Evolutionary conservation across 192 early-diverging fungal species (phyloP).

Genomic region (Backusella sp.): DNA sequence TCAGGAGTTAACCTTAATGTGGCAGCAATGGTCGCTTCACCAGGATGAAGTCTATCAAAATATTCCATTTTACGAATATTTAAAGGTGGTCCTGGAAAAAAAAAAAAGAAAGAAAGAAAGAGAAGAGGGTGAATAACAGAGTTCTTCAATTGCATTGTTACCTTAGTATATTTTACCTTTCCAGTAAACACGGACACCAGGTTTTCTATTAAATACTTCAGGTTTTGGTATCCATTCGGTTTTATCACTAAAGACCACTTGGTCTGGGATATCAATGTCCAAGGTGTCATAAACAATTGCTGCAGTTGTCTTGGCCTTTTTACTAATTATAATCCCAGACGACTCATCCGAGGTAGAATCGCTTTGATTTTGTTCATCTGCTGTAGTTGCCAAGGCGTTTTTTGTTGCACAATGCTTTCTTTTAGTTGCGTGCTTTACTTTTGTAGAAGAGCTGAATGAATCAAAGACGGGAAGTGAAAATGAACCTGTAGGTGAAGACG

Average conservation of each 20-base stretch:
- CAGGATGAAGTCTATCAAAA: constrained; percentile 28
- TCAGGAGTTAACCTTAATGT: constrained; percentile 72
- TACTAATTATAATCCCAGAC: constrained; percentile 4
- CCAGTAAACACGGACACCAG: constrained; percentile 29
- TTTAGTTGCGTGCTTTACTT: background rate
- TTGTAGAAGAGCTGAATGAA: background rate
- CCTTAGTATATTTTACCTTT: constrained; percentile 29
- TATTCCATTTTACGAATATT: constrained; percentile 26
- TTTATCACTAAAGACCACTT: constrained; percentile 9
- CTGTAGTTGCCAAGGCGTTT: background rate
- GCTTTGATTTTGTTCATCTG: background rate
- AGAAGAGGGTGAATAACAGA: background rate
- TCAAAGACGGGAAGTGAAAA: background rate
- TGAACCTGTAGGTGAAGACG: background rate
- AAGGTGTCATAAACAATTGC: constrained; percentile 27
- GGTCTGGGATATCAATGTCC: constrained; percentile 3
- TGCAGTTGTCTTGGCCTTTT: constrained; percentile 31
- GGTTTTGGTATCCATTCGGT: constrained; percentile 26
- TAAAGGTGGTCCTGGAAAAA: constrained; percentile 29
- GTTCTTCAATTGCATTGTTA: background rate
- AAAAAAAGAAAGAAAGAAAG: background rate
- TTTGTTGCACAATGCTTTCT: constrained; percentile 7
- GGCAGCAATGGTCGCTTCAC: constrained; percentile 38
- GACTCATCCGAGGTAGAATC: background rate
- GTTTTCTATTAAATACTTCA: constrained; percentile 27